Conservation (phyloP, 352 stramenopile species). For the Pythium aquatile region DNA sequence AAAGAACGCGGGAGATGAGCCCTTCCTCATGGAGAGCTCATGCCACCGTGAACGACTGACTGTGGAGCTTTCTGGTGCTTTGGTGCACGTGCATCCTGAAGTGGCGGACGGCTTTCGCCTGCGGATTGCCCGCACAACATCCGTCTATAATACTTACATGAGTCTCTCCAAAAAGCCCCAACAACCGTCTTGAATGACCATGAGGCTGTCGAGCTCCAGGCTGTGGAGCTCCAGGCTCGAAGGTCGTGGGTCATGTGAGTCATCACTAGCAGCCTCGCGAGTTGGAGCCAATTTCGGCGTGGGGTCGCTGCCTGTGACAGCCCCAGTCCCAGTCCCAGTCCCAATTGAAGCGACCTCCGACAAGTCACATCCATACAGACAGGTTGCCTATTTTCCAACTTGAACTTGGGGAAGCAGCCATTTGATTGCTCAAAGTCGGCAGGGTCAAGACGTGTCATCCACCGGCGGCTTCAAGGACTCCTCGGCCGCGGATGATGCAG, state of each 20-base stretch:
- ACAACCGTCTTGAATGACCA: too few relatives aligned
- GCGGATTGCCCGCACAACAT: too few relatives aligned
- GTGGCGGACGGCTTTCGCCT: not conserved
- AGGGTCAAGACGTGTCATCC: not conserved
- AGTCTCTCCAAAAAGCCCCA: too few relatives aligned
- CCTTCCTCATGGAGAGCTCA: not conserved
- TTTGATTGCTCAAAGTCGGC: slow-evolving; percentile 14
- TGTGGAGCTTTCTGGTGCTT: slow-evolving; percentile 2
- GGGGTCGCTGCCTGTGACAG: not conserved
- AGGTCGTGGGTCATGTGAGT: too few relatives aligned
- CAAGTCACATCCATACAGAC: not conserved
- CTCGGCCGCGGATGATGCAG: not conserved
- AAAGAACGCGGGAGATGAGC: not conserved
- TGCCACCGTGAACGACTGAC: not conserved
- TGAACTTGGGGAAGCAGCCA: slow-evolving; percentile 28
- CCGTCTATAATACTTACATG: too few relatives aligned
- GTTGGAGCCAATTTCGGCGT: not conserved
- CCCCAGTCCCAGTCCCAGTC: not conserved
- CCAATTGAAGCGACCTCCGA: not conserved
- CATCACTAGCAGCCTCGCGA: not conserved
- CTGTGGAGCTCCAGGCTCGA: too few relatives aligned
- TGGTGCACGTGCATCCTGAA: slow-evolving; percentile 6
- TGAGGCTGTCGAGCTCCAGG: too few relatives aligned
- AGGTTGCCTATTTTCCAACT: slow-evolving; percentile 21
- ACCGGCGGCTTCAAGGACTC: not conserved